Conservation (phyloP, 1,139 yeast species). For the Diutina mesorugosa region DNA sequence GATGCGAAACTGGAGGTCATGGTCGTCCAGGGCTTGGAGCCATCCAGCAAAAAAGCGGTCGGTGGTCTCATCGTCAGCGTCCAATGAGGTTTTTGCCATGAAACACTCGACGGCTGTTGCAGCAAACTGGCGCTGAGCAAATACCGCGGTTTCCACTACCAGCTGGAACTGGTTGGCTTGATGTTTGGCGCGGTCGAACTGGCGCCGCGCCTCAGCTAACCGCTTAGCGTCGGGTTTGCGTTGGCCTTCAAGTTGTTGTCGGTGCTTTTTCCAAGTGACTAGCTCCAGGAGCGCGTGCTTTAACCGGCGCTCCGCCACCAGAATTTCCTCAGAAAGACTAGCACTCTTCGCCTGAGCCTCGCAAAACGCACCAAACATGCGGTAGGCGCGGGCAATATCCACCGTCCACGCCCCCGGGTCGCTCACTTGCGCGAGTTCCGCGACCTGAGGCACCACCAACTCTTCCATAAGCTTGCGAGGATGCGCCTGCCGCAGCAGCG, state of each 20-base stretch:
- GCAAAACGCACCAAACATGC: constrained; percentile 63
- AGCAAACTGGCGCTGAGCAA: constrained; percentile 31
- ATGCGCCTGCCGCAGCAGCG: constrained; percentile 56
- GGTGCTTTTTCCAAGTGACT: constrained; percentile 14
- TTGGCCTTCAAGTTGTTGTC: background rate
- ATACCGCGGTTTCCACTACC: constrained; percentile 26
- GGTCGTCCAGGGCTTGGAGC: background rate
- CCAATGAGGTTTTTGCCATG: constrained; percentile 35
- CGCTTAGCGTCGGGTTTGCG: background rate
- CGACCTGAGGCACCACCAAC: constrained; percentile 33
- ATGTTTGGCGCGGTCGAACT: constrained; percentile 31
- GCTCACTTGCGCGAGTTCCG: constrained; percentile 13
- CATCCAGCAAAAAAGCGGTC: constrained; percentile 73
- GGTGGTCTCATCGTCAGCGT: constrained; percentile 42
- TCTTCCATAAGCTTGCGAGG: constrained; percentile 43
- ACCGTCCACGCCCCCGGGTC: constrained; percentile 3
- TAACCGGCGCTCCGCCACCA: constrained; percentile 25
- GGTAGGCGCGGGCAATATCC: constrained; percentile 33
- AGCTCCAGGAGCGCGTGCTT: constrained; percentile 29
- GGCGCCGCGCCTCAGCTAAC: constrained; percentile 30
- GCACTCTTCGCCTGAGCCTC: constrained; percentile 46
- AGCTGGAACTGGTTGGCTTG: constrained; percentile 37
- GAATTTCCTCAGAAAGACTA: constrained; percentile 30
- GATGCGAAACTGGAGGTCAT: background rate
- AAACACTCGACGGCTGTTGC: constrained; percentile 49